These are phyloP conservation scores for Leccinum subgranulosum DNA, from an alignment of 768 basidiomycete genomes.

Conservation along the genomic window DNA sequence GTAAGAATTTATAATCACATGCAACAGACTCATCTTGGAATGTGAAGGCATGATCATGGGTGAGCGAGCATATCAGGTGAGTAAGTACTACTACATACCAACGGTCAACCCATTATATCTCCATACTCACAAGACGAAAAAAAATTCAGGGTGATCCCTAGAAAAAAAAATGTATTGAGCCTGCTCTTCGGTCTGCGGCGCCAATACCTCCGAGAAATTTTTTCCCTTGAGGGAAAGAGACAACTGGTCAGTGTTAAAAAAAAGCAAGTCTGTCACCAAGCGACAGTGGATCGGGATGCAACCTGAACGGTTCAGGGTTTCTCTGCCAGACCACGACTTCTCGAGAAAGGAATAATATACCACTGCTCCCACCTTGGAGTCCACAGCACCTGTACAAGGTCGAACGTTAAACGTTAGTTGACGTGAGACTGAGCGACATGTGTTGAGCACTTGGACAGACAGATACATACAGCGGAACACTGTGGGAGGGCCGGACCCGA, in stretches of 20 bases:
- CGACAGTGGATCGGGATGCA: neutral
- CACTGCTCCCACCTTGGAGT: neutral
- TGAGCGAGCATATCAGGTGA: neutral
- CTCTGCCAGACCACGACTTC: neutral
- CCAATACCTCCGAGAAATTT: neutral
- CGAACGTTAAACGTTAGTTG: neutral
- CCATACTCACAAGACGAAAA: neutral
- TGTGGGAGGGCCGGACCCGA: neutral
- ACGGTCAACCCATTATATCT: neutral
- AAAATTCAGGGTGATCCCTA: neutral
- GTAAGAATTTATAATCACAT: too few species aligned
- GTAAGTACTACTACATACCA: neutral
- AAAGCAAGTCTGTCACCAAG: neutral
- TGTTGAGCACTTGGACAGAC: neutral
- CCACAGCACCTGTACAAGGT: neutral
- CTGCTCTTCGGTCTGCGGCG: neutral
- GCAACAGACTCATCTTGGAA: neutral
- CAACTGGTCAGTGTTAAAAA: neutral
- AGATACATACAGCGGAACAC: neutral
- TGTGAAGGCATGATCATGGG: neutral
- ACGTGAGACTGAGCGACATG: neutral
- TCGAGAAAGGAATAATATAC: neutral
- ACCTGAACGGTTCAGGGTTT: neutral
- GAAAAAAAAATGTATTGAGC: neutral
- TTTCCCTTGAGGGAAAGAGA: neutral